These are phyloP conservation scores for Tulasnella sp. DNA, from an alignment of 768 basidiomycete genomes.

Conservation along the genomic window DNA sequence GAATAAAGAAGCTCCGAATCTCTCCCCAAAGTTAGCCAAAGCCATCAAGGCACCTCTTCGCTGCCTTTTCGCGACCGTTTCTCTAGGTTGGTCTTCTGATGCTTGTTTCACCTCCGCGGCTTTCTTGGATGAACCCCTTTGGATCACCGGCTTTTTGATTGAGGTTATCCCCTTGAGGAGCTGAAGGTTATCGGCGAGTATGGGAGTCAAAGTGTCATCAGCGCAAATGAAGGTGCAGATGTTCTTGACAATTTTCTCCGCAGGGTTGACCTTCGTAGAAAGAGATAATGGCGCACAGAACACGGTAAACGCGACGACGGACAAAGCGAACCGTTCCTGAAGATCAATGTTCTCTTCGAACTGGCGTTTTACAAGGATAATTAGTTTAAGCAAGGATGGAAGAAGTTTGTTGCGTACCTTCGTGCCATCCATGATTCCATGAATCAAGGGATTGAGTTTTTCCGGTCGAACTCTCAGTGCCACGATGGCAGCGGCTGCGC, in stretches of 20 bases:
- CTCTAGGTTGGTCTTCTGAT: conserved; percentile 38
- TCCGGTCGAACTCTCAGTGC: conserved; percentile 75
- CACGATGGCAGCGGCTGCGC: conserved; percentile 84
- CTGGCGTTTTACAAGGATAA: conserved; percentile 27
- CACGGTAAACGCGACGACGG: conserved; percentile 78
- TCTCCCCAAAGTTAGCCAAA: conserved; percentile 59
- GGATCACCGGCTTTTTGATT: conserved; percentile 27
- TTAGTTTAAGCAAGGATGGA: background rate
- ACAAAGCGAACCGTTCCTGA: conserved; percentile 73
- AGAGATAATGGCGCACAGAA: conserved; percentile 51
- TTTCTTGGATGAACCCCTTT: conserved; percentile 26
- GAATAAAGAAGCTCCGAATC: conserved; percentile 61
- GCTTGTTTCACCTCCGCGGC: conserved; percentile 19
- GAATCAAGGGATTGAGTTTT: conserved; percentile 92
- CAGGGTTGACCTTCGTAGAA: conserved; percentile 61
- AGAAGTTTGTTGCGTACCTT: conserved; percentile 45
- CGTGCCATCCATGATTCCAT: conserved; percentile 94
- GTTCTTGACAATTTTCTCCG: conserved; percentile 94
- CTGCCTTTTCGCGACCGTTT: conserved; percentile 51
- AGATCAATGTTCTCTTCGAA: conserved; percentile 80
- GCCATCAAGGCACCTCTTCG: conserved; percentile 78
- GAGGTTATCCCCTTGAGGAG: conserved; percentile 53
- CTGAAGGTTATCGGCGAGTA: conserved; percentile 46
- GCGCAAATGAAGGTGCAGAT: conserved; percentile 93
- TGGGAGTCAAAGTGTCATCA: conserved; percentile 77